Evolutionary conservation across 805 yeast species (phyloP).

Genomic region (Jamesozyma jinghongensis): DNA sequence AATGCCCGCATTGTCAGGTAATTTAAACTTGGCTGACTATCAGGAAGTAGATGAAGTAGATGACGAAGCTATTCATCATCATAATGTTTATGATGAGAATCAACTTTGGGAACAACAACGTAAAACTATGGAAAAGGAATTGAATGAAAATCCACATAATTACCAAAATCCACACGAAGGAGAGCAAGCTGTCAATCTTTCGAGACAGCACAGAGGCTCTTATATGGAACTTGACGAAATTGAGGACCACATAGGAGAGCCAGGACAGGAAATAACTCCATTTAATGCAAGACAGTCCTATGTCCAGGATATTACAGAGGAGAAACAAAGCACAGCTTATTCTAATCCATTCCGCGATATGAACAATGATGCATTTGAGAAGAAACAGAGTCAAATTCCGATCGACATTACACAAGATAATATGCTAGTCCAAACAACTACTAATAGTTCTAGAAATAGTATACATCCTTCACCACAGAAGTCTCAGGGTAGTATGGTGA

Average conservation of each 20-base stretch:
- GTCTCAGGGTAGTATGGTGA: conserved; percentile 8
- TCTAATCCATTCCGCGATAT: conserved; percentile 23
- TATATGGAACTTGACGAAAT: neutral
- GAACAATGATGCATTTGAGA: conserved; percentile 15
- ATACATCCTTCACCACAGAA: conserved; percentile 18
- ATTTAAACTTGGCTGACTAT: conserved; percentile 1
- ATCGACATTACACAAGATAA: conserved; percentile 3
- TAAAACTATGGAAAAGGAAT: conserved; percentile 11
- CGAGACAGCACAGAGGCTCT: neutral
- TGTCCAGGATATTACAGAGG: conserved; percentile 1
- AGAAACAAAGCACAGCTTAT: conserved; percentile 1
- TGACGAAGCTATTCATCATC: conserved; percentile 6
- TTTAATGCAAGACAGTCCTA: neutral
- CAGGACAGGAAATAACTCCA: neutral
- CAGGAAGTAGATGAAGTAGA: conserved; percentile 7
- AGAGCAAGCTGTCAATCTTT: too few species aligned
- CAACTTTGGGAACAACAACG: conserved; percentile 16
- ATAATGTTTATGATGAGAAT: conserved; percentile 10
- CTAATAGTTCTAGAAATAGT: conserved; percentile 3
- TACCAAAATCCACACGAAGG: too few species aligned
- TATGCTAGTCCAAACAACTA: neutral
- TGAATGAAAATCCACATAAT: conserved; percentile 3
- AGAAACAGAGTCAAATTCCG: conserved; percentile 11
- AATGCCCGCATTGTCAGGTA: neutral
- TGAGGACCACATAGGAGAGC: neutral